A percentile compares a stretch with the other conserved stretches of the same genome.
Conservation (phyloP, 2,329 filamentous ascomycete genomes). For the Chaetomiaceae sp. region DNA sequence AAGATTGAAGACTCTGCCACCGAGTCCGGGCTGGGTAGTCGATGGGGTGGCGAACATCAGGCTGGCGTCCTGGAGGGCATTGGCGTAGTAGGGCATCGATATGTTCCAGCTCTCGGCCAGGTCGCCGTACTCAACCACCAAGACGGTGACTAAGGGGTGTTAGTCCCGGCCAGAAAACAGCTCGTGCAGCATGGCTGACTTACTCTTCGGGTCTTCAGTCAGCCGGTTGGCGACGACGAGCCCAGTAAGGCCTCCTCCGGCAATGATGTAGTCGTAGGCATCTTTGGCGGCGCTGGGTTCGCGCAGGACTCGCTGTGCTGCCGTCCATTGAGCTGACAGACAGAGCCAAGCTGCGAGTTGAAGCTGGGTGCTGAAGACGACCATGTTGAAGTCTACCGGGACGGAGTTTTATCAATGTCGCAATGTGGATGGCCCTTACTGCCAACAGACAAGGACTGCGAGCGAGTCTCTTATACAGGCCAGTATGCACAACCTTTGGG, state of each 20-base stretch:
- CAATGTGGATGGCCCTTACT: too few relatives aligned
- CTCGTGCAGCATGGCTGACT: too few relatives aligned
- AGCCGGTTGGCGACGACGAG: conserved; percentile 45
- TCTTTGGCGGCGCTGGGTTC: neutral
- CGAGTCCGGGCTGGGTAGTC: conserved; percentile 33
- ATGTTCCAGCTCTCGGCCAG: conserved; percentile 21
- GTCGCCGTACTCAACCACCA: conserved; percentile 27
- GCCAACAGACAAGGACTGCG: too few relatives aligned
- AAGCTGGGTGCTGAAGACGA: too few relatives aligned
- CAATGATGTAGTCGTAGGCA: conserved; percentile 34
- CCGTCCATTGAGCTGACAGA: neutral
- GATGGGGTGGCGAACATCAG: conserved; percentile 12
- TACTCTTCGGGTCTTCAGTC: conserved; percentile 40
- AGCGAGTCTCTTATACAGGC: too few relatives aligned
- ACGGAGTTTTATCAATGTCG: too few relatives aligned
- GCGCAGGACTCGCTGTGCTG: neutral
- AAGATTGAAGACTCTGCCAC: conserved; percentile 36
- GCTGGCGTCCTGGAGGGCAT: neutral
- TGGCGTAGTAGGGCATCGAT: conserved; percentile 17
- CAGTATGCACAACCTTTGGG: too few relatives aligned
- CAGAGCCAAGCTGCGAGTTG: too few relatives aligned
- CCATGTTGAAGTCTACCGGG: too few relatives aligned
- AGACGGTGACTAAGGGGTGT: conserved; percentile 16
- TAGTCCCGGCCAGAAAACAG: conserved; percentile 20
- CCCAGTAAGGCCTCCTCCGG: conserved; percentile 53